Conservation (phyloP, 352 stramenopile genomes). For the Globisporangium yorkense region DNA sequence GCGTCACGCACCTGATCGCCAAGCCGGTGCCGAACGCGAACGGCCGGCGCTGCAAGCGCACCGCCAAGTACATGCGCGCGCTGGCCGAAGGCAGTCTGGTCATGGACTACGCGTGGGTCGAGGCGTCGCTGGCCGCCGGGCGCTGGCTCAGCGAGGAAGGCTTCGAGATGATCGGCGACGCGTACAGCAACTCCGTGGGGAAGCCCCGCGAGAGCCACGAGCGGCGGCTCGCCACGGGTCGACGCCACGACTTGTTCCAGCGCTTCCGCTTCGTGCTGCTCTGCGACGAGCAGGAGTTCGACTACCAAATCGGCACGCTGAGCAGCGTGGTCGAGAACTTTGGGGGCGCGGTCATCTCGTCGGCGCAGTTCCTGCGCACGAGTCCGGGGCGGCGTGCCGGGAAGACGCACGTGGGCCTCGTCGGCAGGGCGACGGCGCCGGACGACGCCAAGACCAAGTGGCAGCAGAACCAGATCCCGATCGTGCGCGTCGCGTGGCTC, state of each 20-base stretch:
- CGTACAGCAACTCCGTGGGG: slow-evolving; percentile 63
- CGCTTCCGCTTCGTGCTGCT: slow-evolving; percentile 74
- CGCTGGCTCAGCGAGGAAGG: slow-evolving; percentile 63
- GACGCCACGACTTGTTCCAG: slow-evolving; percentile 72
- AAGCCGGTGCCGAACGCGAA: slow-evolving; percentile 33
- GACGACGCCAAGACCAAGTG: slow-evolving; percentile 49
- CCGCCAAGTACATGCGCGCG: slow-evolving; percentile 82
- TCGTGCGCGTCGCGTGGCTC: slow-evolving; percentile 84
- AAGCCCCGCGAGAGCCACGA: slow-evolving; percentile 65
- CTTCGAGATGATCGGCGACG: slow-evolving; percentile 77
- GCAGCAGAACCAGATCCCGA: slow-evolving; percentile 68
- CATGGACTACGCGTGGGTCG: slow-evolving; percentile 73
- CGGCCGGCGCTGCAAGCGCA: slow-evolving; percentile 63
- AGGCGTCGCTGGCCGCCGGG: slow-evolving; percentile 49
- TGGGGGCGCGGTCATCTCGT: slow-evolving; percentile 42
- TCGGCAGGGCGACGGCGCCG: slow-evolving; percentile 62
- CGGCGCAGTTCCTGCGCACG: slow-evolving; percentile 20
- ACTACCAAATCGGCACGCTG: slow-evolving; percentile 66
- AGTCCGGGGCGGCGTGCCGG: slow-evolving; percentile 16
- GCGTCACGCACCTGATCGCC: slow-evolving; percentile 74
- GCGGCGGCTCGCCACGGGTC: slow-evolving; percentile 35
- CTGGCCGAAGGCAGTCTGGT: slow-evolving; percentile 68
- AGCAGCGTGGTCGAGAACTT: slow-evolving; percentile 60
- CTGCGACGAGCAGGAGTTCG: slow-evolving; percentile 58
- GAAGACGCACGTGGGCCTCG: slow-evolving; percentile 56